These are phyloP conservation scores for Arxiozyma bovina DNA, from an alignment of 1,139 yeast genomes.

Conservation along the genomic window DNA sequence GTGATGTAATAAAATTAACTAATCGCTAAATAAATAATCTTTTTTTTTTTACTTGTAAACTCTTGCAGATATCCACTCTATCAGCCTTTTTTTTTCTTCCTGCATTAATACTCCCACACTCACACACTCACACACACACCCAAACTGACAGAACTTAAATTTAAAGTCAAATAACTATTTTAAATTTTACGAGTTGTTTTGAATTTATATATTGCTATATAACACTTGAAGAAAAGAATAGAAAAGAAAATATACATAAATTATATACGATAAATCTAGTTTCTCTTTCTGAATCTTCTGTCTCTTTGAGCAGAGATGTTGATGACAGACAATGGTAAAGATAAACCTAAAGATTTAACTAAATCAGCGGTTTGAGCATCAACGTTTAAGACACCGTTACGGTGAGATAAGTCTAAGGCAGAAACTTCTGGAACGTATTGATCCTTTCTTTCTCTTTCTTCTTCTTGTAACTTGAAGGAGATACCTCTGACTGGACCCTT, in stretches of 20 bases:
- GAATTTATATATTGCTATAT: not conserved
- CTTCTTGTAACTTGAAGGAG: slow-evolving; percentile 99
- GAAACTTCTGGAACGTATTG: slow-evolving; percentile 99
- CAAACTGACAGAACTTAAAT: too few species aligned
- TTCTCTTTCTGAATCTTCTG: slow-evolving; percentile 93
- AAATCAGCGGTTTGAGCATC: slow-evolving; percentile 97
- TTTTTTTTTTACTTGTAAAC: too few species aligned
- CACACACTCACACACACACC: too few species aligned
- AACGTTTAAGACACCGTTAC: slow-evolving; percentile 93
- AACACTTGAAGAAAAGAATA: not conserved
- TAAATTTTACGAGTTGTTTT: not conserved
- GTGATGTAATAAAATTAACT: not conserved
- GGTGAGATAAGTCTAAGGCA: slow-evolving; percentile 96
- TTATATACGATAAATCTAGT: slow-evolving; percentile 15
- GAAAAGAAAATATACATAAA: not conserved
- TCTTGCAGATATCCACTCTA: too few species aligned
- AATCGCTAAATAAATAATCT: not conserved
- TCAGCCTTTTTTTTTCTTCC: too few species aligned
- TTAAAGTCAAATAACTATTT: not conserved
- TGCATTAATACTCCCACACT: too few species aligned
- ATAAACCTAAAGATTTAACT: slow-evolving; percentile 93
- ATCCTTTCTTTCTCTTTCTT: slow-evolving; percentile 99
- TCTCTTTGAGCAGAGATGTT: slow-evolving; percentile 89
- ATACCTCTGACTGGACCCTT: slow-evolving; percentile 99
- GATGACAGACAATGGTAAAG: slow-evolving; percentile 85